Evolutionary conservation across 2,329 filamentous ascomycete species (phyloP), one percentile per base, ranked within the genome.

Genomic region (Chrysoporthe puriensis): DNA sequence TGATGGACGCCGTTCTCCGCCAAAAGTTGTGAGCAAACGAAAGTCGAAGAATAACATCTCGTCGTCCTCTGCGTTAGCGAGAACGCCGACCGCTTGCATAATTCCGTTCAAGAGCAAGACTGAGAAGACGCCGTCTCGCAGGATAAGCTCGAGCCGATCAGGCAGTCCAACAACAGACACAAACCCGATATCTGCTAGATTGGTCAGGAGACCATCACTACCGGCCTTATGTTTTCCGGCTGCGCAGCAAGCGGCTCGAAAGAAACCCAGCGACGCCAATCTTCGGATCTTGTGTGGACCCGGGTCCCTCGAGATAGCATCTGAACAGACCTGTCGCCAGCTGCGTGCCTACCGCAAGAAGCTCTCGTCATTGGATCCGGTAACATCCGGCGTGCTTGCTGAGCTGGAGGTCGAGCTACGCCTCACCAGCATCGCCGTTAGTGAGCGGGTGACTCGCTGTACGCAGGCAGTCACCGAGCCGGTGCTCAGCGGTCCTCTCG

Each of bases 391-490:
- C 40, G 79, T 83, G 7, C 75, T 90, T n/a, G 83, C 85, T 26
- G 87, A 90, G 74, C 78, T 91, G 40, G 88, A 90, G 70, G 85
- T 88, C 69, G 89, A 91, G 74, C 76, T 91, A 67, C 85, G 88
- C 21, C 80, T 90, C 43, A 90, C 88, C 2, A 84, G 84, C 3
- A 84, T 88, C 11, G 88, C 88, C 7, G 77, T 91, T 42, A 85
- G 85, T 2, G 86, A 88, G 65, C 80, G 86, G 44, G 84, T 83
- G 5, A 85, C 83, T 68, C 79, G 86, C 70, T 86, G 81, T 76
- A 80, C 83, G 75, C 79, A 76, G 73, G 76, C 82, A 1, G 82
- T 88, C 76, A 86, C 84, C 70, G 88, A 89, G 73, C 84, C 83
- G 21, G 81, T 86, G 61, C 79, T 91, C 44, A 86, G 83, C 52